Conservation (phyloP, 2,329 filamentous ascomycete genomes). For the Aspergillus texensis region DNA sequence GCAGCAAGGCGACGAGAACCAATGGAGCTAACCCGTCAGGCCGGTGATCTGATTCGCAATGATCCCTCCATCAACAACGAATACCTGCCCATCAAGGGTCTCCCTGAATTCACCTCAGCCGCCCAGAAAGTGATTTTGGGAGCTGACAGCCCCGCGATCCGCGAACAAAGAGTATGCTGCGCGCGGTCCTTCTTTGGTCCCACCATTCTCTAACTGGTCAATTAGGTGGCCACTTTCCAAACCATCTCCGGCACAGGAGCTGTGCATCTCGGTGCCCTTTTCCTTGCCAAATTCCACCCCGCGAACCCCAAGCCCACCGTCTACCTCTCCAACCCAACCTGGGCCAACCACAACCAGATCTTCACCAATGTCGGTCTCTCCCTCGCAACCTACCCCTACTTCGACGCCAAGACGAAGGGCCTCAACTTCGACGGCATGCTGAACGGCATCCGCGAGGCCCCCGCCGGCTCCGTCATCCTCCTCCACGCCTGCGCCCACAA, state of each 20-base stretch:
- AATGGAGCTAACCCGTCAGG: conserved; percentile 56
- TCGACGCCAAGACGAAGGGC: conserved; percentile 82
- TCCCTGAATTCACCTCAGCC: conserved; percentile 81
- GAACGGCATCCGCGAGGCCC: conserved; percentile 67
- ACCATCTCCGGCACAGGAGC: conserved; percentile 97
- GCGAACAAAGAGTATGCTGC: conserved; percentile 71
- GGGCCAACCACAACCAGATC: conserved; percentile 99
- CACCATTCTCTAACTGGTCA: conserved; percentile 1
- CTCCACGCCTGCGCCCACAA: conserved; percentile 97
- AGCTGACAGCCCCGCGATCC: conserved; percentile 74
- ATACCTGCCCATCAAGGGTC: conserved; percentile 93
- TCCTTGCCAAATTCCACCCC: conserved; percentile 88
- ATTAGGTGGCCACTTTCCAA: conserved; percentile 72
- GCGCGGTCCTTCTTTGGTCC: not conserved
- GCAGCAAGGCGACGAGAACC: conserved; percentile 4
- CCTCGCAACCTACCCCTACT: conserved; percentile 89
- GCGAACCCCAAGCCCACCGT: conserved; percentile 65
- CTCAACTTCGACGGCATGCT: conserved; percentile 93
- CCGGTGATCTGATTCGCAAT: conserved; percentile 83
- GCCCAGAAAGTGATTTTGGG: conserved; percentile 91
- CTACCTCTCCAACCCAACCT: conserved; percentile 94
- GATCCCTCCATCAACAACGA: conserved; percentile 95
- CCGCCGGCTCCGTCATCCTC: conserved; percentile 80
- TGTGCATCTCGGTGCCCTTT: conserved; percentile 88
- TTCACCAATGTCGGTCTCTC: conserved; percentile 85